These are phyloP conservation scores for Penicillium waksmanii DNA, from an alignment of 495 filamentous ascomycete genomes.

Conservation along the genomic window DNA sequence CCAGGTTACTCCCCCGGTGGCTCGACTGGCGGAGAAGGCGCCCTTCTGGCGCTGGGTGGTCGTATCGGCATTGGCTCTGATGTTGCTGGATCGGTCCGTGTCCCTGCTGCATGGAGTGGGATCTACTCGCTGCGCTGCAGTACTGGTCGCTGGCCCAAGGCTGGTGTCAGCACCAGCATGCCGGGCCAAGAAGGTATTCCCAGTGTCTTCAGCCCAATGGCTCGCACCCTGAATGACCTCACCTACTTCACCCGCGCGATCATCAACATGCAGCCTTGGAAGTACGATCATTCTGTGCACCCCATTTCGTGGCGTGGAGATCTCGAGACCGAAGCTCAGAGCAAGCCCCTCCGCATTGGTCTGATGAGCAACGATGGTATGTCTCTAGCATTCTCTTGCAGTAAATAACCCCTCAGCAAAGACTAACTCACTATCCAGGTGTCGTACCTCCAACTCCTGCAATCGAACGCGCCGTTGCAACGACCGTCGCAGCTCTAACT, in stretches of 20 bases:
- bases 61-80: conserved; percentile 96
- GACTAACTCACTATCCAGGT: conserved; percentile 30
- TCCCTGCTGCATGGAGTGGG: conserved; percentile 87
- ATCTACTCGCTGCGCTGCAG: conserved; percentile 90
- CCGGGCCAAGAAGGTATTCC: conserved; percentile 90
- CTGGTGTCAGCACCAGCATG: conserved; percentile 86
- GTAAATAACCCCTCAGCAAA: background rate
- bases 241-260: conserved; percentile 82
- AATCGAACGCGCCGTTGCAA: conserved; percentile 75
- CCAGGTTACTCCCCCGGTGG: conserved; percentile 85
- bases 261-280: conserved; percentile 87
- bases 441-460: conserved; percentile 89
- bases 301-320: conserved; percentile 78
- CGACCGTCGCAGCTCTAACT: conserved; percentile 67
- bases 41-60: conserved; percentile 81
- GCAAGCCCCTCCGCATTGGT: conserved; percentile 70
- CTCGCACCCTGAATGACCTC: conserved; percentile 82
- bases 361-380: conserved; percentile 77
- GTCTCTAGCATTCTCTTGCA: conserved; percentile 1
- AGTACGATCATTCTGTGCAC: conserved; percentile 84
- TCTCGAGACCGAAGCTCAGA: conserved; percentile 58
- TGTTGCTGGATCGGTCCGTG: conserved; percentile 89
- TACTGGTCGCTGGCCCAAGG: conserved; percentile 94
- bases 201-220: conserved; percentile 92
- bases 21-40: conserved; percentile 86